Percentiles rank a stretch among this genome's conserved stretches.
phyloP scores from a whole-genome alignment of 2,329 filamentous ascomycete genomes.

The Aspergillus ibericus region DNA sequence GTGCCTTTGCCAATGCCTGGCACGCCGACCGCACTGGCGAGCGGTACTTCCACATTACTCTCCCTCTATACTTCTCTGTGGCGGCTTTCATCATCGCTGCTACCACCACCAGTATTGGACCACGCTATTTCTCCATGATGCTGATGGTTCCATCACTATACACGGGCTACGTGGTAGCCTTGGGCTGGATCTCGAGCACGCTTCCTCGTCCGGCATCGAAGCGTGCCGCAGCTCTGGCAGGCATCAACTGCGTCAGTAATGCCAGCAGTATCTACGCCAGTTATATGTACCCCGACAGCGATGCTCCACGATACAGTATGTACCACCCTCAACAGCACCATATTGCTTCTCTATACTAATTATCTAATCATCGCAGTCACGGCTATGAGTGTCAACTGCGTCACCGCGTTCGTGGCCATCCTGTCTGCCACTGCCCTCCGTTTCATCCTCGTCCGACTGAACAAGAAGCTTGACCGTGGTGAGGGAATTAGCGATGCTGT shows the following conservation, averaged over 20 bases:
- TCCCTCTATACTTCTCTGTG: constrained; percentile 63
- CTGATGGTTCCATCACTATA: constrained; percentile 68
- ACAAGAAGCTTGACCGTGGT: constrained; percentile 68
- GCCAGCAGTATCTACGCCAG: constrained; percentile 67
- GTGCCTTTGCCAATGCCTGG: constrained; percentile 65
- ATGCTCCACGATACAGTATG: constrained; percentile 41
- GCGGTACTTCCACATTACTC: constrained; percentile 66
- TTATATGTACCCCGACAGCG: constrained; percentile 63
- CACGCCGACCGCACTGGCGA: constrained; percentile 72
- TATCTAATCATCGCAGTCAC: constrained; percentile 40
- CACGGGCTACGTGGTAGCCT: constrained; percentile 64
- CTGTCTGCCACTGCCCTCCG: constrained; percentile 62
- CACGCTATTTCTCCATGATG: constrained; percentile 71
- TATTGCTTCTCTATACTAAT: not conserved
- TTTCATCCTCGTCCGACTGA: constrained; percentile 63
- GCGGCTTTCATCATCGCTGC: constrained; percentile 68
- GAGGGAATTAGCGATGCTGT: constrained; percentile 57
- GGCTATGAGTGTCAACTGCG: constrained; percentile 69
- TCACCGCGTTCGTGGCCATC: constrained; percentile 64
- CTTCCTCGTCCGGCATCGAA: constrained; percentile 75
- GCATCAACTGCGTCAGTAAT: constrained; percentile 74
- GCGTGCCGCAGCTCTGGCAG: constrained; percentile 68
- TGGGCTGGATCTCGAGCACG: constrained; percentile 75
- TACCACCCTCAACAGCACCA: constrained; percentile 33
- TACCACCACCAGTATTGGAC: constrained; percentile 58